Conservation (phyloP, 768 basidiomycete species). For the Hygrocybe coccinea region DNA sequence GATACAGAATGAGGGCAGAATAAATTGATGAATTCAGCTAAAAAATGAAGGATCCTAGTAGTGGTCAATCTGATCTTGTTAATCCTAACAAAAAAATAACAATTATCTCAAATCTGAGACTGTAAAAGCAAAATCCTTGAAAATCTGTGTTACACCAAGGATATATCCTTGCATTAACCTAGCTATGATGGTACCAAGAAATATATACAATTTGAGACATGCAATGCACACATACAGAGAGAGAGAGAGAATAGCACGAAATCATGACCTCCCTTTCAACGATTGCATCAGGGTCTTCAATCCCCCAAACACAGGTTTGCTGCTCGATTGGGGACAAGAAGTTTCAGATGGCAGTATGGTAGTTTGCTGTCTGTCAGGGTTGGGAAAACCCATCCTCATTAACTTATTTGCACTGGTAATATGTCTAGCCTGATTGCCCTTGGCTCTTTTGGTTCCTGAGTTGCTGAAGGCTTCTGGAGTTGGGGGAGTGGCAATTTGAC, state of each 20-base stretch:
- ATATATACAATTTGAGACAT: too few species aligned
- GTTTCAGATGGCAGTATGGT: conserved; percentile 22
- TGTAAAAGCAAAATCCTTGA: too few species aligned
- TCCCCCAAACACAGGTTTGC: conserved; percentile 41
- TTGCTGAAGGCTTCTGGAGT: conserved; percentile 25
- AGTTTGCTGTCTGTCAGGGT: conserved; percentile 32
- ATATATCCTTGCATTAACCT: too few species aligned
- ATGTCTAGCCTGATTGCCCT: conserved; percentile 39
- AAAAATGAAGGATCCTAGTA: too few species aligned
- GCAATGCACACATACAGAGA: too few species aligned
- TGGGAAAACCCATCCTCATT: conserved; percentile 64
- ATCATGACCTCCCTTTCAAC: conserved; percentile 13
- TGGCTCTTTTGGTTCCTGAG: conserved; percentile 38
- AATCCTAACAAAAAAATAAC: too few species aligned
- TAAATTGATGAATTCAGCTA: too few species aligned
- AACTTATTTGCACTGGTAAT: conserved; percentile 60
- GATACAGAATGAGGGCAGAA: too few species aligned
- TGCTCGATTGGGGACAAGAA: conserved; percentile 17
- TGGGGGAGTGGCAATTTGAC: not conserved
- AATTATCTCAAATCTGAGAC: too few species aligned
- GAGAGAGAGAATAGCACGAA: not conserved
- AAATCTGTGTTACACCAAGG: too few species aligned
- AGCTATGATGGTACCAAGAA: too few species aligned
- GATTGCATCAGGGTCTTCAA: conserved; percentile 46
- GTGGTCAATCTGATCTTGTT: too few species aligned